Evolutionary conservation across 306 rosid species (phyloP).

Genomic region (Hippophae tibetana): DNA sequence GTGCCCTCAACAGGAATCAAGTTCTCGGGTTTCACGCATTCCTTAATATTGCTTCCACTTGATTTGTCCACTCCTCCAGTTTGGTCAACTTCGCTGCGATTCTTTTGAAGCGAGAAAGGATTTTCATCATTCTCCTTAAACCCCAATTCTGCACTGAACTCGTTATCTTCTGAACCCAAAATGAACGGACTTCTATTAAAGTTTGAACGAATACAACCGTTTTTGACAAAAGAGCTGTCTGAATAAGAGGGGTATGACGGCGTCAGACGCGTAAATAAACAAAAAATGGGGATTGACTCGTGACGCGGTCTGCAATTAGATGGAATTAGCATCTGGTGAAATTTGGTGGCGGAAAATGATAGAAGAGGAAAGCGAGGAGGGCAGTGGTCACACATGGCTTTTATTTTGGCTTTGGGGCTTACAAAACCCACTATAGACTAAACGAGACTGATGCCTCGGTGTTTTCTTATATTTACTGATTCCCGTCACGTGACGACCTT

Average conservation of each 20-base stretch:
- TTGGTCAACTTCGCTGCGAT: slow-evolving; percentile 2
- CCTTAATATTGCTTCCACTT: slow-evolving; percentile 9
- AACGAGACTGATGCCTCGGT: too few relatives aligned
- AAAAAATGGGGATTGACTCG: slow-evolving; percentile 10
- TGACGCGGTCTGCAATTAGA: slow-evolving; percentile 12
- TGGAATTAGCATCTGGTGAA: slow-evolving; percentile 20
- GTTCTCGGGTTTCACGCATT: slow-evolving; percentile 25
- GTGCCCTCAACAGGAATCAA: slow-evolving; percentile 21
- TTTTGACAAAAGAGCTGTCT: slow-evolving; percentile 4
- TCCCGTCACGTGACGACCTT: too few relatives aligned
- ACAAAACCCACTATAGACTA: too few relatives aligned
- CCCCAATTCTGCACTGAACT: slow-evolving; percentile 32
- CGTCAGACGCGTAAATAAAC: slow-evolving; percentile 9
- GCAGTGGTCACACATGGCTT: slow-evolving; percentile 31
- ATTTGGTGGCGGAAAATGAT: slow-evolving; percentile 26
- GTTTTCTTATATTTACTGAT: too few relatives aligned
- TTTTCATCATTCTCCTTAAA: slow-evolving; percentile 32
- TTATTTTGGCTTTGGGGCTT: too few relatives aligned
- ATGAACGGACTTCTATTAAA: slow-evolving; percentile 11
- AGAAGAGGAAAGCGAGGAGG: slow-evolving; percentile 24
- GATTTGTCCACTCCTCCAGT: slow-evolving; percentile 11
- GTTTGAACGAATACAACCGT: slow-evolving; percentile 14
- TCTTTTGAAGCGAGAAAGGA: slow-evolving; percentile 20
- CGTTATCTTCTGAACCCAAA: slow-evolving; percentile 16
- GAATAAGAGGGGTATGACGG: slow-evolving; percentile 14